Conservation (phyloP, 2,329 filamentous ascomycete species). For the Conoideocrella luteorostrata region DNA sequence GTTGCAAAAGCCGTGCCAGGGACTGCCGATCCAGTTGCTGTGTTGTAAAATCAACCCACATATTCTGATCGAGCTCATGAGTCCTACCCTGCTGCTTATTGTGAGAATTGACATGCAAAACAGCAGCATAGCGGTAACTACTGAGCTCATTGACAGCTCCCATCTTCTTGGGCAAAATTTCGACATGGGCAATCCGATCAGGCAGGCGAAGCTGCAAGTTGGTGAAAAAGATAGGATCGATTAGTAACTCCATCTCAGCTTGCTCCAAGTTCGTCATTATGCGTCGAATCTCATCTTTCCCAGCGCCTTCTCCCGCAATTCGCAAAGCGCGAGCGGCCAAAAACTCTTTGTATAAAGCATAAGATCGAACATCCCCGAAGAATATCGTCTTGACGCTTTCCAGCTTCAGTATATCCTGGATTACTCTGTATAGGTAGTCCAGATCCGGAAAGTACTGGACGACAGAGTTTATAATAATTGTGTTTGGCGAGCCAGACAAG, state of each 20-base stretch:
- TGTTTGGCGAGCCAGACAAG: constrained; percentile 6
- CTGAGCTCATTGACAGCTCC: constrained; percentile 20
- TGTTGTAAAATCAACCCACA: constrained; percentile 8
- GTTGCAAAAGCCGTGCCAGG: not conserved
- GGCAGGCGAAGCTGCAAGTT: constrained; percentile 9
- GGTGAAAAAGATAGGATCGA: constrained; percentile 21
- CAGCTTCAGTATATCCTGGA: constrained; percentile 7
- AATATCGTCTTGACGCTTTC: constrained; percentile 9
- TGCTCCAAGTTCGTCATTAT: constrained; percentile 10
- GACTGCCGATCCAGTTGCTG: not conserved
- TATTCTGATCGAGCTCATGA: not conserved
- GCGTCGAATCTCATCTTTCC: too few species aligned
- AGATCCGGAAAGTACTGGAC: constrained; percentile 21
- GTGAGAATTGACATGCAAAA: constrained; percentile 12
- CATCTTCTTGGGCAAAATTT: constrained; percentile 20
- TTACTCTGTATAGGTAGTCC: constrained; percentile 16
- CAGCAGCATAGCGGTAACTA: constrained; percentile 18
- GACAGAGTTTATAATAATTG: constrained; percentile 22
- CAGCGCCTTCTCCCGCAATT: constrained; percentile 3
- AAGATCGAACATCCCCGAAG: constrained; percentile 17
- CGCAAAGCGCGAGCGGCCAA: constrained; percentile 8
- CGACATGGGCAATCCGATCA: constrained; percentile 15
- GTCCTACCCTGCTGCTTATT: not conserved
- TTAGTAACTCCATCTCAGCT: constrained; percentile 16
- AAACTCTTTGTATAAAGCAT: constrained; percentile 12